Base-by-base conservation (phyloP, 2,329 filamentous ascomycete species). In the Ophiostoma angusticollis region DNA sequence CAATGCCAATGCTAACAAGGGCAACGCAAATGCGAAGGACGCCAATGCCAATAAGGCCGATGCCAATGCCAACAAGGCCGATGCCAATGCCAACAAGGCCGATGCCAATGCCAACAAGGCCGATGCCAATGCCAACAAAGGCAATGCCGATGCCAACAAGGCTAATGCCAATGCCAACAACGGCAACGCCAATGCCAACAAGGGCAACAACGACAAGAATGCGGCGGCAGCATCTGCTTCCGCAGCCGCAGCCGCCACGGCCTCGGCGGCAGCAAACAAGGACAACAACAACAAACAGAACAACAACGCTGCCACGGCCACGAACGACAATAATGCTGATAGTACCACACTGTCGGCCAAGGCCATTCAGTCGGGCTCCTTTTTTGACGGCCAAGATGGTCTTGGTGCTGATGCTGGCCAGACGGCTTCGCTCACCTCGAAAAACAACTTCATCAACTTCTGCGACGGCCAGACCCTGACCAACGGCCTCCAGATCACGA, bases 401-500 rank as follows among this genome's bases (percentile, higher is more conserved):
- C 45, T 57, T 3, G 57, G 56, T 27, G 51, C 52, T 4, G 49
- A 53, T 21, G 49, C 47, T 13, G 50, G 47, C 21, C 53, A 60
- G 42, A 49, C 53, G 16, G 36, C 41, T 6, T 54, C 55, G 9
- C 32, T 43, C 9, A 54, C 44, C n/a, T 52, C 49, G 24, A 40
- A 49, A 23, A 61, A 62, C 59, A 77, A 77, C 60, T 77, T 76
- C 53, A 74, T 76, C 64, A 76, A 76, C 63, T 74, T 75, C 54
- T 77, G 72, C 52, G 43, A 55, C 5, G 69, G 67, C 32, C 49
- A 67, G 53, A 67, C 60, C 0, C 53, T 75, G 34, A 79, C 75
- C 46, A 74, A 80, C 50, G 76, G 75, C 50, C 56, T 67, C 21
- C 75, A 80, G 54, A 60, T 68, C 37, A 61, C 60, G 29, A 55